Base-by-base conservation (phyloP, 306 rosid species). In the Cucurbita maxima region DNA sequence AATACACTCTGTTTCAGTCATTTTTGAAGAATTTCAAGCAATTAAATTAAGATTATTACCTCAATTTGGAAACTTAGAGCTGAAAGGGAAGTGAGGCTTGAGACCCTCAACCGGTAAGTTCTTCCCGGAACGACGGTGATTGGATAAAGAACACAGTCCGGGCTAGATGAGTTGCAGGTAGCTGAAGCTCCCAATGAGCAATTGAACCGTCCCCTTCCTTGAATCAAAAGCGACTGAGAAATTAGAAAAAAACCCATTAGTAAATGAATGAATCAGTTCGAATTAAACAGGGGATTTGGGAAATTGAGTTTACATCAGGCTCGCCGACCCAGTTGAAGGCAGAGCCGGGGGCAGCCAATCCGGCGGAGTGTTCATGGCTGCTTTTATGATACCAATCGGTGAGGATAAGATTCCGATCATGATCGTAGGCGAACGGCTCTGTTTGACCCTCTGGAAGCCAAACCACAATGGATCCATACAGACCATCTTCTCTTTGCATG, bases 401-500 rank as follows among this genome's bases (percentile, higher is more conserved):
- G 36, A 93, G 88, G 63, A 93, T 78, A 51, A 90, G 87, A 80
- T 90, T 90, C 53, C 97, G 67, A 72, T 93, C 98, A 36, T 78
- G 76, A 57, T 93, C 94, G 78, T 90, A 93, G 16, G 76, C 36
- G 72, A 90, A 90, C 1, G 98, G 97, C 64, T 93, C 98, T 4
- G 89, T 78, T 40, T 78, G 47, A 61, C 85, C 85, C 10, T 88
- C 85, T 5, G 76, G 87, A 14, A 90, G 73, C 20, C 88, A 71
- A 52, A 88, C 98, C 0, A 88, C 76, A 72, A 93, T 88, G n/a
- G 85, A 54, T 64, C 98, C 97, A 60, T 83, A 85, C 25, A 93
- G 34, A 3, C 98, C 98, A 8, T 91, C 87, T 77, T 83, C 97
- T 76, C 97, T 88, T 82, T 90, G 96, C 98, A 93, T 90, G 50